Evolutionary conservation across 108 stramenopile genomes (phyloP).

Genomic region (Parmales sp.): DNA sequence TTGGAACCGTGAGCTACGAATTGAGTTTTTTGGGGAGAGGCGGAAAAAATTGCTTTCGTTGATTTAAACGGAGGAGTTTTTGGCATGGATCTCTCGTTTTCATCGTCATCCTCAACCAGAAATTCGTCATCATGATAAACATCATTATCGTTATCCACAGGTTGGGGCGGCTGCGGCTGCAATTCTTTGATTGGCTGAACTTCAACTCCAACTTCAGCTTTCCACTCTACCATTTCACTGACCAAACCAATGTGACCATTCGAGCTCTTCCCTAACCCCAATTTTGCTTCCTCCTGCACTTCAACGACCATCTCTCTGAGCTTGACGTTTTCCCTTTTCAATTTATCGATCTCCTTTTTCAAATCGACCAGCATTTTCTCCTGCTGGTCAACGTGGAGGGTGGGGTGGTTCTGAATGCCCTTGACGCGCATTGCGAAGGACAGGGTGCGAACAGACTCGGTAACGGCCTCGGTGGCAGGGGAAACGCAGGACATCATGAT

Average conservation of each 20-base stretch:
- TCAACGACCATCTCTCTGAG: constrained; percentile 9
- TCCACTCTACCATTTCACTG: not conserved
- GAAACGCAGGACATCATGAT: constrained; percentile 13
- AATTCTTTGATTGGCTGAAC: not conserved
- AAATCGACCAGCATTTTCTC: not conserved
- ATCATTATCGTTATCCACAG: not conserved
- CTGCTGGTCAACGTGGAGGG: constrained; percentile 6
- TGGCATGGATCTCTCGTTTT: not conserved
- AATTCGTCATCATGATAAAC: not conserved
- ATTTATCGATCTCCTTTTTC: constrained; percentile 3
- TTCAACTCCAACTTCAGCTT: not conserved
- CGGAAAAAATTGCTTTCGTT: not conserved
- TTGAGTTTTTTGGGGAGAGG: not conserved
- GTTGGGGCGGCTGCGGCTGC: no score
- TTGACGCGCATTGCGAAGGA: constrained; percentile 12
- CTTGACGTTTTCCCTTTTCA: not conserved
- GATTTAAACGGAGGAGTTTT: not conserved
- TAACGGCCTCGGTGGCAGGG: not conserved
- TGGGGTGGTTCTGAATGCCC: constrained; percentile 10
- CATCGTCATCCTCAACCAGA: not conserved
- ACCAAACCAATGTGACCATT: not conserved
- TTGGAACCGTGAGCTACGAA: not conserved
- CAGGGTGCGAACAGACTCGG: constrained; percentile 19
- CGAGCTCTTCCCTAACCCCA: not conserved
- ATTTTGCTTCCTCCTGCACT: not conserved